phyloP scores from a whole-genome alignment of 148 eudicot genomes.

The Selenicereus undatus region DNA sequence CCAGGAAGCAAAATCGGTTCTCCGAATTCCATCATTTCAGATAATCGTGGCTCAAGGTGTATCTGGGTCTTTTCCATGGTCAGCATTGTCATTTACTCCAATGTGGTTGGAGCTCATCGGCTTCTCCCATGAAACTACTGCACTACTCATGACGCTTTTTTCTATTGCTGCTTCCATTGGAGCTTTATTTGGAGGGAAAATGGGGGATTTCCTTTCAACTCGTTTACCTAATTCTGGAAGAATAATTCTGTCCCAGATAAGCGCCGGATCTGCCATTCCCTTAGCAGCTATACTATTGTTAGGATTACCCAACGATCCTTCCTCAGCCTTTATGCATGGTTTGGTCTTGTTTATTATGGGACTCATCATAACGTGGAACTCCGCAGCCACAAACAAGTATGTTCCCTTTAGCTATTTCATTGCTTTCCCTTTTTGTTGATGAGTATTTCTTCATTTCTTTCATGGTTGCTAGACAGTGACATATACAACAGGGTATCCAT shows the following conservation, averaged over 20 bases:
- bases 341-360: slow-evolving; percentile 69
- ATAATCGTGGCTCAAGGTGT: slow-evolving; percentile 83
- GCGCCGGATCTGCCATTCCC: slow-evolving; percentile 76
- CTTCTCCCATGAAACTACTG: slow-evolving; percentile 74
- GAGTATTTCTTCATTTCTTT: neutral
- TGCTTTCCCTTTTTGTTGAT: neutral
- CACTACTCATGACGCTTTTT: slow-evolving; percentile 59
- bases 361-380: slow-evolving; percentile 65
- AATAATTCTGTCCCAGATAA: slow-evolving; percentile 77
- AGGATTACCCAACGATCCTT: slow-evolving; percentile 61
- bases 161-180: slow-evolving; percentile 56
- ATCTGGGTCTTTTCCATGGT: slow-evolving; percentile 84
- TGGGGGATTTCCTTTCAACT: slow-evolving; percentile 69
- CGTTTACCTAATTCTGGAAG: slow-evolving; percentile 71
- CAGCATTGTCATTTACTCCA: slow-evolving; percentile 68
- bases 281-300: slow-evolving; percentile 67
- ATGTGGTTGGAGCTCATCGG: slow-evolving; percentile 96
- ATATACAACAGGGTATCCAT: no score
- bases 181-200: slow-evolving; percentile 69
- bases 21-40: slow-evolving; percentile 69
- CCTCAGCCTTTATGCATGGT: slow-evolving; percentile 51
- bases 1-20: slow-evolving; percentile 59
- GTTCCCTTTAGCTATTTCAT: slow-evolving; percentile 14
- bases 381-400: slow-evolving; percentile 83
- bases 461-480: no score